A percentile compares a stretch with the other conserved stretches of the same genome.
Conservation (phyloP, 108 stramenopile species). For the Conticribra weissflogii region DNA sequence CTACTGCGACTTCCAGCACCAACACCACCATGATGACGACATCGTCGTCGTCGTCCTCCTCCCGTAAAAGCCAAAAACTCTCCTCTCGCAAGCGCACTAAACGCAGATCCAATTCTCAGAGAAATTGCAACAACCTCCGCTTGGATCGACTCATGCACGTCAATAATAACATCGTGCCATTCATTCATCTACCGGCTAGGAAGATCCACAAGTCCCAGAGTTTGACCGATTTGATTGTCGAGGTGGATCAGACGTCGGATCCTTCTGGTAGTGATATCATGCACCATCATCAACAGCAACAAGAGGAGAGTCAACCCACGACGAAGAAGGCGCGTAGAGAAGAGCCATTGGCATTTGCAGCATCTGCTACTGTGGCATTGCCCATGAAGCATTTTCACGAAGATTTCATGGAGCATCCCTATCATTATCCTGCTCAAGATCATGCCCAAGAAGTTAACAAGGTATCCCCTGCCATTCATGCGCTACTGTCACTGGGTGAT, state of each 20-base stretch:
- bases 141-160: constrained; percentile 27
- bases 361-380: too few relatives aligned
- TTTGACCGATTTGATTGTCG: neutral
- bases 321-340: neutral
- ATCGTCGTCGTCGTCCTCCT: too few relatives aligned
- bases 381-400: too few relatives aligned
- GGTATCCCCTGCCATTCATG: constrained; percentile 7
- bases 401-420: too few relatives aligned
- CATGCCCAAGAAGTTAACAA: neutral
- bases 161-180: constrained; percentile 44
- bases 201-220: neutral
- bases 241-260: neutral
- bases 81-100: too few relatives aligned
- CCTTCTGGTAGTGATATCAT: neutral
- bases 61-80: too few relatives aligned
- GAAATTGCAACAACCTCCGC: constrained; percentile 15
- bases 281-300: neutral
- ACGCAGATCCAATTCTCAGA: neutral
- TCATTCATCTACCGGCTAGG: constrained; percentile 32
- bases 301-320: constrained; percentile 8
- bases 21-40: too few relatives aligned
- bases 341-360: too few relatives aligned
- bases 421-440: neutral
- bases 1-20: too few relatives aligned
- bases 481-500: constrained; percentile 3